Evolutionary conservation across 1,139 yeast genomes (phyloP).

Genomic region (Saccharomyces pastorianus): DNA sequence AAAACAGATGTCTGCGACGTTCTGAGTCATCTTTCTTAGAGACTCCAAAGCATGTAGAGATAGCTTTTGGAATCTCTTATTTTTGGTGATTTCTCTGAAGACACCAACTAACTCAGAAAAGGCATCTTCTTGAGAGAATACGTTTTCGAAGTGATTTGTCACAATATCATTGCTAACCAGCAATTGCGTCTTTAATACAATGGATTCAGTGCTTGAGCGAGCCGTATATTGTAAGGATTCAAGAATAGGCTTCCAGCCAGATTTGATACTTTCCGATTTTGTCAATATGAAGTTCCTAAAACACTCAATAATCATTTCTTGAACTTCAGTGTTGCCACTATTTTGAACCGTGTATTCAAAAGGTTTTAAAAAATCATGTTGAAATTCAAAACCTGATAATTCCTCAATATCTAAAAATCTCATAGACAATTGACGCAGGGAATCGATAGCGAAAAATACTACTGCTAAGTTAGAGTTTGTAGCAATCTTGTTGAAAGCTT

Average conservation of each 20-base stretch:
- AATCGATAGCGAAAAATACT: constrained; percentile 86
- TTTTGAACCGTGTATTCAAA: constrained; percentile 72
- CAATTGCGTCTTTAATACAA: constrained; percentile 57
- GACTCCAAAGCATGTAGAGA: constrained; percentile 76
- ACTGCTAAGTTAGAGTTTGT: constrained; percentile 67
- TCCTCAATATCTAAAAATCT: constrained; percentile 91
- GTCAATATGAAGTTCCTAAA: constrained; percentile 77
- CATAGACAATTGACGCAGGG: constrained; percentile 85
- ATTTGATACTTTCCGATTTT: constrained; percentile 64
- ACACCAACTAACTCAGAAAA: constrained; percentile 70
- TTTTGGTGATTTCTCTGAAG: constrained; percentile 74
- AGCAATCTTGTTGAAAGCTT: constrained; percentile 78
- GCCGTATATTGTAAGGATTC: constrained; percentile 49
- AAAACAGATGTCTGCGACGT: constrained; percentile 41
- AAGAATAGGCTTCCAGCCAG: constrained; percentile 93
- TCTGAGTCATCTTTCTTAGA: constrained; percentile 55
- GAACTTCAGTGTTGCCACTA: constrained; percentile 62
- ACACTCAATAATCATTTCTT: constrained; percentile 87
- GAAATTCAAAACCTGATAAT: constrained; percentile 90
- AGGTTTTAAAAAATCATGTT: constrained; percentile 86
- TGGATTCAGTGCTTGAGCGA: constrained; percentile 37
- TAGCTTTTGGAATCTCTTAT: constrained; percentile 69
- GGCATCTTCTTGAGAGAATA: constrained; percentile 61
- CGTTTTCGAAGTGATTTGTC: constrained; percentile 52
- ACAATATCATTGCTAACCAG: constrained; percentile 53